Base-by-base conservation (phyloP, 768 basidiomycete species). In the Calocera viscosa region DNA sequence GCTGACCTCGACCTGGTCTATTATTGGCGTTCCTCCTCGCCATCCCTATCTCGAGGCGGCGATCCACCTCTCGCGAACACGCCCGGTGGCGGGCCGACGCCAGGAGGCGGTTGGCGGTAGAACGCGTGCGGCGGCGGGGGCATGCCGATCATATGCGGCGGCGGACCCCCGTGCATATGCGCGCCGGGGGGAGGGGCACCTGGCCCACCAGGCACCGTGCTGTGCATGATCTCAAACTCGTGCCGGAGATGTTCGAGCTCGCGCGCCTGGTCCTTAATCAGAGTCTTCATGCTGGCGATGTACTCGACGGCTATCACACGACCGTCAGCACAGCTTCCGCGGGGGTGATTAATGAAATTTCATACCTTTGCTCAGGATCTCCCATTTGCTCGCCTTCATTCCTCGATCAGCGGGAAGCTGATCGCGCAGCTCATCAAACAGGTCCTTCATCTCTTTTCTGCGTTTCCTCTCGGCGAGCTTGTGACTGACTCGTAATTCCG, bases 341-440 rank as follows among this genome's bases (percentile, higher is more conserved):
- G 53, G 66, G n/a, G 65, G 24, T 67, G 38, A 67, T 38, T 19
- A 47, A 60, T 66, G 47, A 32, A 40, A 60, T 32, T 22, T 60
- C 63, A 39, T 70, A 91, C 94, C 91, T 86, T 96, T 95, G 77
- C 88, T 94, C 35, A 99, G 78, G 69, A 97, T 97, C 79, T 99
- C 96, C 96, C 95, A 98, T 78, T 99, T 99, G 78, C 91, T 94
- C 22, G 92, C 89, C 74, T 98, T 98, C 86, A 94, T 90, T 47
- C 89, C 93, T 65, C 89, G 84, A 78, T 93, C 93, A 64, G 88
- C 88, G 1, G 96, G 96, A 28, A 99, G 79, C 72, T 91, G 86
- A 75, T 96, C 94, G 67, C 93, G 83, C 69, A 99, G 78, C 75
- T 99, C 96, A 71, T 99, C 96, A 74, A 98, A 98, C 49, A 99